phyloP scores from a whole-genome alignment of 2,329 filamentous ascomycete genomes.

The Xylariales sp. region DNA sequence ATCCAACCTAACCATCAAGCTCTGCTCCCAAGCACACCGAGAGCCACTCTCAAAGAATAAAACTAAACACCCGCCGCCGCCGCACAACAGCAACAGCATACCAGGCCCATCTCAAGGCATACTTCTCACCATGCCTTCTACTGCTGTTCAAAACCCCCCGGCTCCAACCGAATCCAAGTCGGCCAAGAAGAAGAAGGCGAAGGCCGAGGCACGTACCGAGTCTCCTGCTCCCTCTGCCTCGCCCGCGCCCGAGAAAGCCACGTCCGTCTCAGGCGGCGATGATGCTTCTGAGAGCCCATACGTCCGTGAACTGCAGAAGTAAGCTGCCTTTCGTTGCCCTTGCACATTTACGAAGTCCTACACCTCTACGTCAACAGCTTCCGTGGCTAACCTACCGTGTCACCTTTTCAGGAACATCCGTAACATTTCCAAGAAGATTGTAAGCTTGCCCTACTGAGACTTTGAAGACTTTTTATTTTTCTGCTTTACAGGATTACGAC shows the following conservation, averaged over 20 bases:
- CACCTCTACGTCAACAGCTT: background rate
- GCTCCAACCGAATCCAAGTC: conserved; percentile 60
- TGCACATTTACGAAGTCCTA: background rate
- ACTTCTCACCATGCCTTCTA: conserved; percentile 53
- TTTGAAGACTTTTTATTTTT: too few relatives aligned
- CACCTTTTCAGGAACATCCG: conserved; percentile 67
- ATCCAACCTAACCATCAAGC: too few relatives aligned
- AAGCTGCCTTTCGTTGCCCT: conserved; percentile 27
- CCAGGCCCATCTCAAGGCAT: too few relatives aligned
- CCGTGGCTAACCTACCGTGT: conserved; percentile 8
- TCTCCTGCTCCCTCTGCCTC: conserved; percentile 51
- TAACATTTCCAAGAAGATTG: conserved; percentile 91
- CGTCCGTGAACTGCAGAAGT: conserved; percentile 90
- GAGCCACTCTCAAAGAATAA: too few relatives aligned
- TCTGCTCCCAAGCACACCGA: too few relatives aligned
- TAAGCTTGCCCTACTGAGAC: conserved; percentile 41
- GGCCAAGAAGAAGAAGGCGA: conserved; percentile 66
- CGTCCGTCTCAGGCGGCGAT: conserved; percentile 38
- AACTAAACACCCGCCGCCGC: too few relatives aligned
- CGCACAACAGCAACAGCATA: too few relatives aligned
- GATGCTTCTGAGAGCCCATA: conserved; percentile 70
- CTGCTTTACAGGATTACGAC: too few relatives aligned
- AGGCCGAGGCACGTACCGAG: conserved; percentile 45
- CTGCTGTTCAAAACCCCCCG: conserved; percentile 59
- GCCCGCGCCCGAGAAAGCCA: conserved; percentile 43